Evolutionary conservation across 805 yeast species (phyloP), one percentile per base, ranked within the genome.

Genomic region (Candida golubevii): DNA sequence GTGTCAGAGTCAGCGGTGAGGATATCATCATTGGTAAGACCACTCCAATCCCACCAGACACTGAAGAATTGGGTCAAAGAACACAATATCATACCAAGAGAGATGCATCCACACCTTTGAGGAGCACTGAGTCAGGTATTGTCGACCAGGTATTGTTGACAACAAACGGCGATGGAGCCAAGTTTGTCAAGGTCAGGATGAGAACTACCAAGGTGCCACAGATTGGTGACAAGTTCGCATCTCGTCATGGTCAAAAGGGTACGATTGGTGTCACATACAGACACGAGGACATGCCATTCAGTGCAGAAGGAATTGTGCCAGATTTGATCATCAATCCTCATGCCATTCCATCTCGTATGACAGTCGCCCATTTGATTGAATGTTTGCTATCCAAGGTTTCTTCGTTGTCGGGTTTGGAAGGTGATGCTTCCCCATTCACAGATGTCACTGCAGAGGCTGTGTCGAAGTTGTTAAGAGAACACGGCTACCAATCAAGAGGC

Each of bases 261-360:
- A 93, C 99, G 15, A 90, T 93, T 68, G 99, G 99, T 83, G 93
- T 93, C 51, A 93, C 99, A 0, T 93, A 91, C 65, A 81, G 97
- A 65, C 93, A 91, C 65, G 99, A 93, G 68, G 99, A 93, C 65
- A 91, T 93, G 98, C 99, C 99, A 27, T 93, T 93, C 66, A 83
- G 95, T 8, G 77, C 88, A 3, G 95, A 91, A 66, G 99, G 99
- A 66, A 69, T 91, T 63, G 97, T 91, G 33, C 99, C 99, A 7
- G 99, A 93, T 71, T 76, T 93, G 62, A 88, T 93, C 60, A 93
- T 93, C 65, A 93, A 93, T 67, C 99, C 99, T 2, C 99, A 93
- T 70, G 99, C 98, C 63, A 93, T 93, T 79, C 99, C 99, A 56
- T 93, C 99, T 46, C 97, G 99, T 79, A 93, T 93, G 99, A 93